A percentile compares a stretch with the other conserved stretches of the same genome.
Conservation (phyloP, 176 grass and related monocot genomes). For the Tillandsia leiboldiana region DNA sequence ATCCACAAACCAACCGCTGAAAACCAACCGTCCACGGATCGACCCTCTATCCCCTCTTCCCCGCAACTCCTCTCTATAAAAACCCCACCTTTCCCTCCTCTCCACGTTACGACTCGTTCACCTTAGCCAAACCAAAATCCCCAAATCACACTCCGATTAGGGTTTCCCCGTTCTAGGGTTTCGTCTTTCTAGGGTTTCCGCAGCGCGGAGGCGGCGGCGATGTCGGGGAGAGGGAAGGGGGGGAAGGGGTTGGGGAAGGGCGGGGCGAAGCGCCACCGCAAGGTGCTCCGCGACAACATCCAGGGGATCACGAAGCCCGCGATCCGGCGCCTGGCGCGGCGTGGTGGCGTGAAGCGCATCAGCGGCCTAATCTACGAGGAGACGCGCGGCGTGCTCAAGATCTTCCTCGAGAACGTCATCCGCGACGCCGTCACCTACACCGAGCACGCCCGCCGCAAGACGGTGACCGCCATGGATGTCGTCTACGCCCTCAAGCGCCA, state of each 20-base stretch:
- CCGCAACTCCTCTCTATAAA: too few relatives aligned
- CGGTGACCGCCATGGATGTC: slow-evolving; percentile 26
- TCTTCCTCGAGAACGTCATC: slow-evolving; percentile 32
- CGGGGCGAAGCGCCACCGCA: slow-evolving; percentile 27
- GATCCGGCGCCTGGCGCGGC: slow-evolving; percentile 20
- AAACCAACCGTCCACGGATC: too few relatives aligned
- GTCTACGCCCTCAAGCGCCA: slow-evolving; percentile 31
- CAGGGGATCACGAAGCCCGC: slow-evolving; percentile 31
- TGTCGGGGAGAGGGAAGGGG: slow-evolving; percentile 22
- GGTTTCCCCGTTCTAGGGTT: too few relatives aligned
- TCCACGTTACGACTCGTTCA: too few relatives aligned
- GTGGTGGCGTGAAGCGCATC: slow-evolving; percentile 23
- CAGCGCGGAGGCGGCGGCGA: not conserved
- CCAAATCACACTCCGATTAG: too few relatives aligned
- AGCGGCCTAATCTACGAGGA: slow-evolving; percentile 23
- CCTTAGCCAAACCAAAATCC: too few relatives aligned
- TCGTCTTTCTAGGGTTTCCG: too few relatives aligned
- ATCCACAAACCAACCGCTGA: too few relatives aligned
- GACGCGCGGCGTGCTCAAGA: slow-evolving; percentile 28
- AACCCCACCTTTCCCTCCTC: too few relatives aligned
- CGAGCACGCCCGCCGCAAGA: slow-evolving; percentile 28
- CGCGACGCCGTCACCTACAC: slow-evolving; percentile 28
- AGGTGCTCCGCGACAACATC: slow-evolving; percentile 28
- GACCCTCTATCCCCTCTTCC: too few relatives aligned
- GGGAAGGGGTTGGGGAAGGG: slow-evolving; percentile 23